Conservation (phyloP, 345 rosid species). For the Bruguiera gymnorhiza region DNA sequence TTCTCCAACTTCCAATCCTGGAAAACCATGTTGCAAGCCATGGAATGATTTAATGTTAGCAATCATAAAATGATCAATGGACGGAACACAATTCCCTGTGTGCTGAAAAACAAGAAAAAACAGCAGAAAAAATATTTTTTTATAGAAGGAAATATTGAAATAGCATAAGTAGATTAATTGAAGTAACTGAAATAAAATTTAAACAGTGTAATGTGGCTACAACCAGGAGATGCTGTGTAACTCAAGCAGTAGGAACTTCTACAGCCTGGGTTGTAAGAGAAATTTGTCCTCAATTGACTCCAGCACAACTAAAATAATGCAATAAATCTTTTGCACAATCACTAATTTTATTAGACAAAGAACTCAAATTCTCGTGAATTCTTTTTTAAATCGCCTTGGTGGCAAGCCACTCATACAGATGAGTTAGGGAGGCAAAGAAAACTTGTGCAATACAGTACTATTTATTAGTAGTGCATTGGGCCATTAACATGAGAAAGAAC, state of each 20-base stretch:
- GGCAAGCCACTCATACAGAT: not conserved
- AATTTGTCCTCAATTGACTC: too few relatives aligned
- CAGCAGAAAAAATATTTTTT: not conserved
- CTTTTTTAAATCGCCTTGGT: not conserved
- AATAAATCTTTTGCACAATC: not conserved
- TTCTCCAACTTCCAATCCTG: slow-evolving; percentile 96
- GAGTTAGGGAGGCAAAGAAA: not conserved
- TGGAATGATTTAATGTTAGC: not conserved
- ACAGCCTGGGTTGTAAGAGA: too few relatives aligned
- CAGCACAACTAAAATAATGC: too few relatives aligned
- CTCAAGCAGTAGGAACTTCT: too few relatives aligned
- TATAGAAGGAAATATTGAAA: too few relatives aligned
- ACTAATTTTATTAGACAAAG: not conserved
- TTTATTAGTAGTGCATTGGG: too few relatives aligned
- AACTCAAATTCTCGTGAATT: not conserved
- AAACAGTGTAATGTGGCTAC: too few relatives aligned
- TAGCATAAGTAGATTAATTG: too few relatives aligned
- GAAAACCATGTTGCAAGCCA: not conserved
- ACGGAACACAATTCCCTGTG: not conserved
- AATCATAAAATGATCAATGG: not conserved
- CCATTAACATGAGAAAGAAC: not conserved
- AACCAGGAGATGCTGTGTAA: too few relatives aligned
- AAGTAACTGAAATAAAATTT: too few relatives aligned
- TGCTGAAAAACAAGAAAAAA: not conserved
- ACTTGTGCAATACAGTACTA: not conserved